Percentiles rank a stretch among this genome's conserved stretches.
Evolutionary conservation across 768 basidiomycete species (phyloP).

Genomic region (Auricularia heimuer): DNA sequence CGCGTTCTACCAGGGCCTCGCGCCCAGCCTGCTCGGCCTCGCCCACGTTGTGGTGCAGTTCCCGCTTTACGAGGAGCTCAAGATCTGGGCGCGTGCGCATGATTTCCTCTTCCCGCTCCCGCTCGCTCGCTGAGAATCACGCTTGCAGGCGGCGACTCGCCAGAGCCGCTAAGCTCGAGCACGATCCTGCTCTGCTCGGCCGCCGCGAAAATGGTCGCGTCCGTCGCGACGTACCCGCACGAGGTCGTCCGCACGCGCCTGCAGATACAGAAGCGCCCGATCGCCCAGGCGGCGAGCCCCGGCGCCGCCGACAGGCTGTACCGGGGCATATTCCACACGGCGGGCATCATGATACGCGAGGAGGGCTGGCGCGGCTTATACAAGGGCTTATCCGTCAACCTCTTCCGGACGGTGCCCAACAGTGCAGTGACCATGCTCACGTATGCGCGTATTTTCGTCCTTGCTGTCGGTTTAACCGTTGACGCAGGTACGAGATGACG

Average conservation of each 20-base stretch:
- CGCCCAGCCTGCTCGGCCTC: conserved; percentile 91
- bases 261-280: conserved; percentile 70
- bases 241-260: conserved; percentile 97
- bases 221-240: conserved; percentile 93
- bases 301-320: conserved; percentile 19
- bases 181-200: conserved; percentile 84
- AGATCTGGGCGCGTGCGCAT: conserved; percentile 71
- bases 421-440: conserved; percentile 93
- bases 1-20: conserved; percentile 90
- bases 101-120: conserved; percentile 4
- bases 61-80: conserved; percentile 90
- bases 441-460: conserved; percentile 33
- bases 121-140: conserved; percentile 5
- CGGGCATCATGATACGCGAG: conserved; percentile 57
- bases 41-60: conserved; percentile 95
- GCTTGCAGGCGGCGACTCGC: conserved; percentile 34
- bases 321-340: conserved; percentile 66
- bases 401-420: conserved; percentile 90
- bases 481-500: conserved; percentile 32
- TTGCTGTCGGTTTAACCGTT: neutral
- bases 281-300: conserved; percentile 32
- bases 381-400: conserved; percentile 87
- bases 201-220: conserved; percentile 93
- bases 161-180: conserved; percentile 40
- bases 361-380: conserved; percentile 90